These are phyloP conservation scores for Asterionellopsis glacialis DNA, from an alignment of 108 stramenopile genomes.

Conservation along the genomic window DNA sequence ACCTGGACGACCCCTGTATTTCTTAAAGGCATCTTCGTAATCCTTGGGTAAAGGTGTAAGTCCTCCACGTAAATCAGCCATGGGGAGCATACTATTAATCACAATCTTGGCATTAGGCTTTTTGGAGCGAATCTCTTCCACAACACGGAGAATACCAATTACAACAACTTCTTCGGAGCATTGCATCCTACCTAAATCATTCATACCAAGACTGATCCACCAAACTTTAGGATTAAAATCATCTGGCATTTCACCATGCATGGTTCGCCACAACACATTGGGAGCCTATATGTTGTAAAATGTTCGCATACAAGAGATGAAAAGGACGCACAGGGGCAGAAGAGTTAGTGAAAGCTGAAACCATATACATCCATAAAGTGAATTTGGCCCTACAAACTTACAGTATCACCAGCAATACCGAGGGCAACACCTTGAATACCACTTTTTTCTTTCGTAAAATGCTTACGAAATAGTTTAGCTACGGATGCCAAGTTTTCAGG, in stretches of 20 bases:
- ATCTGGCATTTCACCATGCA: constrained; percentile 53
- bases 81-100: constrained; percentile 73
- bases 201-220: constrained; percentile 82
- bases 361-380: background rate
- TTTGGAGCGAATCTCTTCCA: constrained; percentile 64
- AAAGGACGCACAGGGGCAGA: background rate
- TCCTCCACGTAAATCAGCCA: constrained; percentile 45
- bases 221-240: constrained; percentile 79
- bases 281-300: constrained; percentile 13
- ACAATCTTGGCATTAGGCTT: constrained; percentile 75
- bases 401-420: constrained; percentile 73
- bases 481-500: constrained; percentile 9
- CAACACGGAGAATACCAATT: constrained; percentile 67
- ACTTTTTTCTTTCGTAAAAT: constrained; percentile 16
- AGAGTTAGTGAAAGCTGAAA: no score
- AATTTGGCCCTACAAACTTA: constrained; percentile 16
- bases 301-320: background rate
- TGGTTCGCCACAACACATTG: constrained; percentile 38
- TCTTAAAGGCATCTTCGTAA: constrained; percentile 20
- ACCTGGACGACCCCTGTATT: constrained; percentile 1
- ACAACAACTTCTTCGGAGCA: constrained; percentile 83
- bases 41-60: constrained; percentile 13
- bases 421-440: constrained; percentile 32
- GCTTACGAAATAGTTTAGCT: constrained; percentile 19
- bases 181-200: constrained; percentile 69